phyloP scores from a whole-genome alignment of 495 filamentous ascomycete species.

The Aspergillus mulundensis region DNA sequence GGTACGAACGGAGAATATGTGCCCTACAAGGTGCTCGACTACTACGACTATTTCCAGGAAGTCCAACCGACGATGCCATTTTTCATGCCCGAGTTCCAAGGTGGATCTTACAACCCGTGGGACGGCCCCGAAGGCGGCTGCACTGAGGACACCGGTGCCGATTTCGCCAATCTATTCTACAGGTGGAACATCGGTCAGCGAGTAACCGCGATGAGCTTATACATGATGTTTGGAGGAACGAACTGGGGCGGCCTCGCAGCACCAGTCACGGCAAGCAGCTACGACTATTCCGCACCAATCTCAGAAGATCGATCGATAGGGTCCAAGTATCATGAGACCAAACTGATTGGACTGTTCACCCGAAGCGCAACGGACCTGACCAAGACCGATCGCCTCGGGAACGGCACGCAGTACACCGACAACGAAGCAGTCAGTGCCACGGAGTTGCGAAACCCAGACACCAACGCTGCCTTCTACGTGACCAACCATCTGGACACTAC shows the following conservation, averaged over 20 bases:
- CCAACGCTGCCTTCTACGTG: slow-evolving; percentile 54
- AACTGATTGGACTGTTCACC: slow-evolving; percentile 53
- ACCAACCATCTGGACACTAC: slow-evolving; percentile 48
- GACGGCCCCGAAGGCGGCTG: slow-evolving; percentile 52
- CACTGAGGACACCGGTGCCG: slow-evolving; percentile 40
- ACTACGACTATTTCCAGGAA: slow-evolving; percentile 54
- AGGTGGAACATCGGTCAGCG: slow-evolving; percentile 53
- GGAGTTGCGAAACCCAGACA: slow-evolving; percentile 54
- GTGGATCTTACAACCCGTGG: slow-evolving; percentile 62
- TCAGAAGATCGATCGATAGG: slow-evolving; percentile 54
- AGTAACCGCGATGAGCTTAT: slow-evolving; percentile 50
- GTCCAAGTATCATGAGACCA: slow-evolving; percentile 58
- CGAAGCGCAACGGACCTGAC: slow-evolving; percentile 51
- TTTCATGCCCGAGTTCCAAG: slow-evolving; percentile 62
- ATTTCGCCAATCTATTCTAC: slow-evolving; percentile 60
- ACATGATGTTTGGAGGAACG: slow-evolving; percentile 61
- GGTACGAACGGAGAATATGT: slow-evolving; percentile 53
- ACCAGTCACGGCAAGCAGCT: slow-evolving; percentile 46
- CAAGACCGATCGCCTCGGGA: slow-evolving; percentile 49
- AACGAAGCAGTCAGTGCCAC: slow-evolving; percentile 43
- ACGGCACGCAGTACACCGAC: slow-evolving; percentile 54
- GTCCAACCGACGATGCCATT: slow-evolving; percentile 48
- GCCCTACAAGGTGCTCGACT: slow-evolving; percentile 46
- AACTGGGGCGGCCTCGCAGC: slow-evolving; percentile 52
- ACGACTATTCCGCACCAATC: slow-evolving; percentile 59